Evolutionary conservation across 2,329 filamentous ascomycete genomes (phyloP).

Genomic region (Penicillium sp.): DNA sequence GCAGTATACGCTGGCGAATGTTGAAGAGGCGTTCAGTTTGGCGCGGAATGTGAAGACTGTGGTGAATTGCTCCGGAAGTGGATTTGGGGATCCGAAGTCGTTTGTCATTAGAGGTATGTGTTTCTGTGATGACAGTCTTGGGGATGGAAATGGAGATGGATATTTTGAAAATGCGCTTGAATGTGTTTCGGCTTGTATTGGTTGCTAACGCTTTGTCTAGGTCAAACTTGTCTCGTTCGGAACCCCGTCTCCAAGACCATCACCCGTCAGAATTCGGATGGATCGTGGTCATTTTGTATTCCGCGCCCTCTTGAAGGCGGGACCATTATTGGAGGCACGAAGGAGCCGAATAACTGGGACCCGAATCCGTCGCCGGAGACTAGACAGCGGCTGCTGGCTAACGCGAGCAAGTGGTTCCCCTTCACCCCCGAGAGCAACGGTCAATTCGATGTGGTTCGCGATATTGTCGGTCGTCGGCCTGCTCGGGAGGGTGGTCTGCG

Average conservation of each 20-base stretch:
- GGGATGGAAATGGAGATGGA: no score
- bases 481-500: constrained; percentile 50
- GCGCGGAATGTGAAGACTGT: constrained; percentile 37
- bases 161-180: background rate
- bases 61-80: constrained; percentile 48
- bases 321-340: constrained; percentile 66
- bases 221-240: constrained; percentile 50
- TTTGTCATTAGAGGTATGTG: constrained; percentile 46
- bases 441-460: constrained; percentile 46
- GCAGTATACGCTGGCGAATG: constrained; percentile 29
- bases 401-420: constrained; percentile 44
- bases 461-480: constrained; percentile 48
- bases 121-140: background rate
- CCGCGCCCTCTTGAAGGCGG: constrained; percentile 62
- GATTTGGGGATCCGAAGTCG: constrained; percentile 43
- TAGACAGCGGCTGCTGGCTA: constrained; percentile 49
- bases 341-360: constrained; percentile 59
- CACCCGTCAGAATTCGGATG: constrained; percentile 63
- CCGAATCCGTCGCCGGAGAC: constrained; percentile 50
- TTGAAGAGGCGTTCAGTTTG: constrained; percentile 42
- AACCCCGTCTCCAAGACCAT: constrained; percentile 49
- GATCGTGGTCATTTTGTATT: constrained; percentile 62
- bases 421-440: constrained; percentile 36
- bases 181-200: background rate
- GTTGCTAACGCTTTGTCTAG: constrained; percentile 19